Evolutionary conservation across 495 filamentous ascomycete species (phyloP), one percentile per base, ranked within the genome.

Genomic region (Aspergillus leporis): DNA sequence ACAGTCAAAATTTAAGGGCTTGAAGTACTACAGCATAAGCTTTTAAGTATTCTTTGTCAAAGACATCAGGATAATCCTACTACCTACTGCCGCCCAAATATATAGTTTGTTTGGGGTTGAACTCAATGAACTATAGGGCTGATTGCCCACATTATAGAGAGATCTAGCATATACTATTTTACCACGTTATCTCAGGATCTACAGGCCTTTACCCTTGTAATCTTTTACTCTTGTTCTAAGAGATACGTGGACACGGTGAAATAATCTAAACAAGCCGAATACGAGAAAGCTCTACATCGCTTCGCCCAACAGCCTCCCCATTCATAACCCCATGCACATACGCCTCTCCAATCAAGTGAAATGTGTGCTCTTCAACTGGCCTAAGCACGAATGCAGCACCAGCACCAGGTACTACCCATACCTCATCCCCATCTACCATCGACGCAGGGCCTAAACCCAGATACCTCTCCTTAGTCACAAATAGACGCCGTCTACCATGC

Each of bases 291-390:
- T 30, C 48, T 8, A 51, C 23, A 23, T 25, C 30, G 25, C 23
- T 2, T 10, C 2, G 48, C 19, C 22, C 25, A n/a, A 51, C 21
- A n/a, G 28, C 16, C 48, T 51, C 48, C 21, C 48, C 48, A 23
- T 51, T 28, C 48, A 51, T 51, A 12, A 22, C 23, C 19, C 48
- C 48, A 30, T 51, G 48, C 7, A 51, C 14, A 31, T 51, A 51
- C 16, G 48, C 48, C 28, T 51, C 48, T 2, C 48, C 48, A 30
- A 51, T 19, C 21, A 51, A 30, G 28, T 13, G 48, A 31, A 51
- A 51, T 16, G 21, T 4, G 30, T 28, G n/a, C 21, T 6, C 48
- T n/a, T 25, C 21, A 7, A 28, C 25, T n/a, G 48, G 48, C 5
- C 48, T 4, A 2, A 51, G 19, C 21, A 51, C 23, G n/a, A 51